phyloP scores from a whole-genome alignment of 2,329 filamentous ascomycete species.

The Whalleya microplaca region DNA sequence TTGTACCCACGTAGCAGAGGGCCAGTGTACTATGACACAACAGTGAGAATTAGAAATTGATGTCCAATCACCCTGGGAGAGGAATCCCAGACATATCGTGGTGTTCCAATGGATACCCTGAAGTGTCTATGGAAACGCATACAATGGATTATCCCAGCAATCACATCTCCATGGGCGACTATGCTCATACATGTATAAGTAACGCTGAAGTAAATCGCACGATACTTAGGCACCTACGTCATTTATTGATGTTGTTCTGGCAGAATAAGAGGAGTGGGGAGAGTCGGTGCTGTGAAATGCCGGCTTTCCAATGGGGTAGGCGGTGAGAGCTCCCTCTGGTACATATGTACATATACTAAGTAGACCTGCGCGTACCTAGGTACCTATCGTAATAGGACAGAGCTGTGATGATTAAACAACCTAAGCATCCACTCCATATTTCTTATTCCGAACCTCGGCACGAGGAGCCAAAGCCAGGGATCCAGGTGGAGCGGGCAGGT shows the following conservation, averaged over 20 bases:
- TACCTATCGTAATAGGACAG: no score
- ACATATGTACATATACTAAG: no score
- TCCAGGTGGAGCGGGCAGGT: not conserved
- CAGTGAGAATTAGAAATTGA: not conserved
- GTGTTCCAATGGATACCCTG: not conserved
- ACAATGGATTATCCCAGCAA: not conserved
- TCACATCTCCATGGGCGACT: no score
- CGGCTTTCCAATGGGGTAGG: not conserved
- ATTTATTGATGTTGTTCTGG: not conserved
- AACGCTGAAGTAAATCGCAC: no score
- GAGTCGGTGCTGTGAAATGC: not conserved
- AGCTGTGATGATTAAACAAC: not conserved
- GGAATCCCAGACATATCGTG: not conserved
- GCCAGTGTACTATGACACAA: not conserved
- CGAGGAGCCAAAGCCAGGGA: constrained; percentile 1
- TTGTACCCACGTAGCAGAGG: not conserved
- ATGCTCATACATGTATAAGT: no score
- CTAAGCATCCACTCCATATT: not conserved
- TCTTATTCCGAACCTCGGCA: constrained; percentile 25
- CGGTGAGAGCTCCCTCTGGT: constrained; percentile 1
- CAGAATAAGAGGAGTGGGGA: no score
- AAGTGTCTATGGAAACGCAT: not conserved
- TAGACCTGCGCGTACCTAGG: no score
- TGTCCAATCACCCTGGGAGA: not conserved
- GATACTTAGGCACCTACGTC: no score